Conservation (phyloP, 1,284 basidiomycete genomes). For the Stygiomarasmius scandens region DNA sequence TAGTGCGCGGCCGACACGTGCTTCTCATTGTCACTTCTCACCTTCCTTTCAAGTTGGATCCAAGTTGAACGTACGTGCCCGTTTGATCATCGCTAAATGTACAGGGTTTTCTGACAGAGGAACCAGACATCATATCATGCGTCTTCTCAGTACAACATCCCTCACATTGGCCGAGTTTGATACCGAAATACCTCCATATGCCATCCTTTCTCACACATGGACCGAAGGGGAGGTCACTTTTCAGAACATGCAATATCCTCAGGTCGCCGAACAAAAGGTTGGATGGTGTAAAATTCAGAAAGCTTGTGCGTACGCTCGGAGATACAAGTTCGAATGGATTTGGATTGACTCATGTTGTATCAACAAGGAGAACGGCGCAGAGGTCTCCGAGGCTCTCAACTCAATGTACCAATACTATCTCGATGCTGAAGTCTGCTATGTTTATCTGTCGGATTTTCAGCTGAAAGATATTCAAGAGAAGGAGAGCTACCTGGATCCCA, state of each 20-base stretch:
- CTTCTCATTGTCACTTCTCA: too few species aligned
- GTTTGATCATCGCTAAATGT: too few species aligned
- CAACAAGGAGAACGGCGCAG: background rate
- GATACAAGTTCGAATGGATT: background rate
- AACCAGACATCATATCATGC: too few species aligned
- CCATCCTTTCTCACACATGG: background rate
- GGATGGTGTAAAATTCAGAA: background rate
- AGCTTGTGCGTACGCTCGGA: background rate
- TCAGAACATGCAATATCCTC: background rate
- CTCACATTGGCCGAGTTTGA: background rate
- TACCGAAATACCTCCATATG: background rate
- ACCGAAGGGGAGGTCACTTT: background rate
- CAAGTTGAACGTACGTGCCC: too few species aligned
- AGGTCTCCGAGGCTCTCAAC: background rate
- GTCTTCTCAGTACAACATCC: background rate
- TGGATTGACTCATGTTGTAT: background rate
- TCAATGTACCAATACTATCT: background rate
- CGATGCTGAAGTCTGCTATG: background rate
- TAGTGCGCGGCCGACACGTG: too few species aligned
- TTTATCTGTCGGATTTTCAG: background rate
- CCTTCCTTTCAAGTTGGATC: too few species aligned
- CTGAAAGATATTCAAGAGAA: too few species aligned
- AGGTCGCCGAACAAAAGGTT: background rate
- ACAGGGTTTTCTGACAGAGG: too few species aligned
- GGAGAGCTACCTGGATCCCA: background rate